phyloP scores from a whole-genome alignment of 1,284 basidiomycete genomes.

The Fomitopsis betulina region DNA sequence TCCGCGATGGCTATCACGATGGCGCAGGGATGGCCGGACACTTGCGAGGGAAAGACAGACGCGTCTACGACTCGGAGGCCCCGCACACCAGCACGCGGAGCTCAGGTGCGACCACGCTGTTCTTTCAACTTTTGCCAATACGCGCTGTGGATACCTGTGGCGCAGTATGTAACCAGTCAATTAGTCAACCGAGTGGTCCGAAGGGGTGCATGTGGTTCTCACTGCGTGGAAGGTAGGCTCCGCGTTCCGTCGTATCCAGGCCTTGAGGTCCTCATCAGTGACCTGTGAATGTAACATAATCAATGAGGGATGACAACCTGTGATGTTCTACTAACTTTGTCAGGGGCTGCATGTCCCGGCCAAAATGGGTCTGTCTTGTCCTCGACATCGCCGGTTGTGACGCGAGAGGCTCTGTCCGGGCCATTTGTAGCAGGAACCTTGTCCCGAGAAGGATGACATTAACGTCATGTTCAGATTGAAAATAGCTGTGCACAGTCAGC shows the following conservation, averaged over 20 bases:
- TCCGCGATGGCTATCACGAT: constrained; percentile 30
- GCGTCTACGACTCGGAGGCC: constrained; percentile 45
- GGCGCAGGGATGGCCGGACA: constrained; percentile 28
- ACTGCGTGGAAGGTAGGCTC: too few species aligned
- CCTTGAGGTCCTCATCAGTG: too few species aligned
- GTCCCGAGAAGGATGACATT: constrained; percentile 24
- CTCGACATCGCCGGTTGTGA: constrained; percentile 5
- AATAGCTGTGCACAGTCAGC: constrained; percentile 17
- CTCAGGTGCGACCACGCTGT: constrained; percentile 37
- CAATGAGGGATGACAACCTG: too few species aligned
- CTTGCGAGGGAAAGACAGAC: constrained; percentile 35
- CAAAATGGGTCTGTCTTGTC: constrained; percentile 18
- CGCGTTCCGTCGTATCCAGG: too few species aligned
- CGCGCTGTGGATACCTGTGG: constrained; percentile 18
- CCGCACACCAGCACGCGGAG: constrained; percentile 38
- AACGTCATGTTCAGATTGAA: constrained; percentile 14
- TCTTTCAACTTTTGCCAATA: constrained; percentile 5
- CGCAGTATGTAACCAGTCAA: too few species aligned
- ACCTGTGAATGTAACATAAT: too few species aligned
- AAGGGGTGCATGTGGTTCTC: too few species aligned
- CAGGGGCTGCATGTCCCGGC: constrained; percentile 17
- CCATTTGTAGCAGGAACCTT: constrained; percentile 18
- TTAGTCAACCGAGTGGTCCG: too few species aligned
- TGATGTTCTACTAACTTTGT: too few species aligned
- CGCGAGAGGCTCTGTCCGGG: constrained; percentile 21